Conservation (phyloP, 1,284 basidiomycete species). For the Malassezia psittaci region DNA sequence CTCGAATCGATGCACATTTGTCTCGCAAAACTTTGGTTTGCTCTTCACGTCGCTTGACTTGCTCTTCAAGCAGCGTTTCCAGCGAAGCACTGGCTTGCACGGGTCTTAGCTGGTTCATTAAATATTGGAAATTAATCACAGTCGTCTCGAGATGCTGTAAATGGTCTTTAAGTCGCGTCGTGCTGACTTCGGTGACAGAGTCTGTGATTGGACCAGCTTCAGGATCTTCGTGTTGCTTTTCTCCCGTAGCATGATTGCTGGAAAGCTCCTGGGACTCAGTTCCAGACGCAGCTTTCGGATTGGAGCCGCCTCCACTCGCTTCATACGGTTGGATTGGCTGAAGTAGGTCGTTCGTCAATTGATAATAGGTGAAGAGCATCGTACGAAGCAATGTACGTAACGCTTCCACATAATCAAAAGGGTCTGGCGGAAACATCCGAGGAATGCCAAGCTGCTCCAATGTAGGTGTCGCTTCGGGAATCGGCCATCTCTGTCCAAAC, state of each 20-base stretch:
- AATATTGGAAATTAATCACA: constrained; percentile 42
- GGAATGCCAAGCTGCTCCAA: constrained; percentile 34
- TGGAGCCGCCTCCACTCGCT: too few species aligned
- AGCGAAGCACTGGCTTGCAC: constrained; percentile 36
- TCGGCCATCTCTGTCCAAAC: constrained; percentile 43
- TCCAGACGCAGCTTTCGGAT: too few species aligned
- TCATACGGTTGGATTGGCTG: constrained; percentile 32
- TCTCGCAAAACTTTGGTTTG: constrained; percentile 28
- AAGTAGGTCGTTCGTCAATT: constrained; percentile 29
- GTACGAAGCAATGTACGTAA: constrained; percentile 45
- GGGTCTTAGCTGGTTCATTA: constrained; percentile 40
- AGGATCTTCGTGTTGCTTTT: too few species aligned
- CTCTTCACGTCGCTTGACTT: constrained; percentile 28
- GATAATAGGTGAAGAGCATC: constrained; percentile 38
- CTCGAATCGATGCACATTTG: constrained; percentile 15
- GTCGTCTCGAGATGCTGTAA: constrained; percentile 37
- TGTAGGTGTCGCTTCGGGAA: constrained; percentile 31
- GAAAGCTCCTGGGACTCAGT: too few species aligned
- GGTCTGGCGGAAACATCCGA: constrained; percentile 15
- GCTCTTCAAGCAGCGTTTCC: constrained; percentile 27
- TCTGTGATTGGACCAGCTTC: neutral
- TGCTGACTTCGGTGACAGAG: constrained; percentile 11
- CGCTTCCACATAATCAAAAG: neutral
- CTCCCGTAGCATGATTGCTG: too few species aligned
- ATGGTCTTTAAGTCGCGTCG: constrained; percentile 29